Conservation (phyloP, 2,329 filamentous ascomycete genomes). For the Amylocarpus encephaloides region DNA sequence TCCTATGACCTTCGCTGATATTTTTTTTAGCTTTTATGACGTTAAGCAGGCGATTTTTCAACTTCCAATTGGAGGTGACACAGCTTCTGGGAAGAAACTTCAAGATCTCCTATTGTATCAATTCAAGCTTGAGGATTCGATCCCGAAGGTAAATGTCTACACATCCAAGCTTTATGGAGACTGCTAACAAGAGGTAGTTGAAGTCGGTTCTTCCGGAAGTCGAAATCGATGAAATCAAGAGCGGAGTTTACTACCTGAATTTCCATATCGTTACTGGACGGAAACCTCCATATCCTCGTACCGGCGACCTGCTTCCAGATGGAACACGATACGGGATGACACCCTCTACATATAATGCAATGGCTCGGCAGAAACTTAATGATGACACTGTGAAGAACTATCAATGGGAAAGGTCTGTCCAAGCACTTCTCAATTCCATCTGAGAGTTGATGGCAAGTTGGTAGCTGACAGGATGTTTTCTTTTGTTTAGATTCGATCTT, state of each 20-base stretch:
- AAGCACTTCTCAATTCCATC: slow-evolving; percentile 1
- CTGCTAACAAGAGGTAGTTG: slow-evolving; percentile 17
- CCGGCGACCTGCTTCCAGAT: slow-evolving; percentile 25
- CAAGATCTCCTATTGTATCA: slow-evolving; percentile 21
- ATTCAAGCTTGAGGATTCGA: slow-evolving; percentile 18
- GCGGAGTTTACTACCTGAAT: slow-evolving; percentile 24
- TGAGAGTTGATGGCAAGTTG: neutral
- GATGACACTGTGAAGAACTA: slow-evolving; percentile 12
- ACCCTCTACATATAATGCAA: slow-evolving; percentile 23
- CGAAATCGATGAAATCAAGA: slow-evolving; percentile 17
- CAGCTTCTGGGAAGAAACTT: slow-evolving; percentile 16
- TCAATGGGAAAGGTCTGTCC: slow-evolving; percentile 21
- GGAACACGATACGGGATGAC: slow-evolving; percentile 27
- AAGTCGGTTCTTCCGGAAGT: slow-evolving; percentile 11
- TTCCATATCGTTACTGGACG: slow-evolving; percentile 29
- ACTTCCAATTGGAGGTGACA: slow-evolving; percentile 23
- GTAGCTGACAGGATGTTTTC: neutral
- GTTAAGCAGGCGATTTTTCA: slow-evolving; percentile 25
- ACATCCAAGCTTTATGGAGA: neutral
- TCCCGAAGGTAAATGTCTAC: slow-evolving; percentile 19
- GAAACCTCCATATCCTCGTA: slow-evolving; percentile 22
- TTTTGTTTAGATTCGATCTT: neutral
- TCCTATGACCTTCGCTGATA: slow-evolving; percentile 5
- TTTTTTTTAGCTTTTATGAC: slow-evolving; percentile 25
- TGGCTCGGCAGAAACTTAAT: slow-evolving; percentile 17